A percentile compares a stretch with the other conserved stretches of the same genome.
Conservation (phyloP, 2,329 filamentous ascomycete species). For the Mollisia scopiformis region DNA sequence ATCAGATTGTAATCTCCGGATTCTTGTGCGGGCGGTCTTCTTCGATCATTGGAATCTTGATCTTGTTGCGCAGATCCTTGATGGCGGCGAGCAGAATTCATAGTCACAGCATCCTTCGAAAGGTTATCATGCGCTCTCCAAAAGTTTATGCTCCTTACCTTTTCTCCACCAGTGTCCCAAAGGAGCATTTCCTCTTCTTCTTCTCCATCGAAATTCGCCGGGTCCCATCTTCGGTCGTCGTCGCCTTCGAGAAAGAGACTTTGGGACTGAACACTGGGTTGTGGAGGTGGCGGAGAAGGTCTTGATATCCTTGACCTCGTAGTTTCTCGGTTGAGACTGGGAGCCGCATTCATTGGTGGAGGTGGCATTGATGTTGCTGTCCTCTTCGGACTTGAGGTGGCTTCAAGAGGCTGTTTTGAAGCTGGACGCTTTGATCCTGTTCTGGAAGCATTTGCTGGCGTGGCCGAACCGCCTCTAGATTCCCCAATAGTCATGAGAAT, state of each 20-base stretch:
- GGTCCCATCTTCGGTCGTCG: conserved; percentile 74
- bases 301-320: conserved; percentile 39
- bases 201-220: conserved; percentile 66
- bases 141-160: conserved; percentile 47
- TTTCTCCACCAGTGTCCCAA: conserved; percentile 72
- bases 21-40: background rate
- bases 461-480: conserved; percentile 35
- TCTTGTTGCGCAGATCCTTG: conserved; percentile 20
- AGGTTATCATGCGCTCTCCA: conserved; percentile 34
- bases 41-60: conserved; percentile 5
- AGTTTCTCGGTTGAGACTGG: conserved; percentile 23
- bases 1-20: conserved; percentile 3
- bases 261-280: conserved; percentile 63
- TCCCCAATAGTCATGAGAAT: conserved; percentile 83
- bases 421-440: conserved; percentile 30
- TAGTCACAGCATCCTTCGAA: conserved; percentile 27
- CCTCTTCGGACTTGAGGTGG: conserved; percentile 31
- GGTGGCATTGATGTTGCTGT: conserved; percentile 32
- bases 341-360: conserved; percentile 25
- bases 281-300: conserved; percentile 57
- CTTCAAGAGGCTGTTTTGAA: conserved; percentile 33
- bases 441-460: conserved; percentile 31
- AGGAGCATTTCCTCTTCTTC: conserved; percentile 69
- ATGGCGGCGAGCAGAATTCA: conserved; percentile 29
- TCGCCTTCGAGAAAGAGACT: conserved; percentile 69